Percentiles rank a stretch among this genome's conserved stretches.
These are phyloP conservation scores for Boehmeria nivea DNA, from an alignment of 306 rosid species.

Conservation along the genomic window DNA sequence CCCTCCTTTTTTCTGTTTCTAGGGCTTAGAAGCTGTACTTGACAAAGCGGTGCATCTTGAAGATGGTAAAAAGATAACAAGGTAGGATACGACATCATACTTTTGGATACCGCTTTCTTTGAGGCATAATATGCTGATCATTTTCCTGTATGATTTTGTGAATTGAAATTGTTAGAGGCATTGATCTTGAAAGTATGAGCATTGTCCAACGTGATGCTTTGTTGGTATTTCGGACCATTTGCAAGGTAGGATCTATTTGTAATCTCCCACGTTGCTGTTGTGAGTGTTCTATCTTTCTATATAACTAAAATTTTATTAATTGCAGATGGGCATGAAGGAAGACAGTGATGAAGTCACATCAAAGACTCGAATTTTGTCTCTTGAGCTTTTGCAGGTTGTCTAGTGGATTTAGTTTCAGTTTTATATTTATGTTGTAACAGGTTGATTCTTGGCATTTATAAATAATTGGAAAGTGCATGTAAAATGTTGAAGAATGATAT, in stretches of 20 bases:
- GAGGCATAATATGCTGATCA: constrained; percentile 8
- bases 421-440: constrained; percentile 15
- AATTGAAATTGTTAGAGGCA: constrained; percentile 53
- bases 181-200: constrained; percentile 94
- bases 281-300: constrained; percentile 17
- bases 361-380: constrained; percentile 91
- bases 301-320: constrained; percentile 22
- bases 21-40: constrained; percentile 98
- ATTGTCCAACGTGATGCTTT: constrained; percentile 84
- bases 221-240: constrained; percentile 91
- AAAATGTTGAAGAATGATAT: not conserved
- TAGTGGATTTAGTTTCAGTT: constrained; percentile 5
- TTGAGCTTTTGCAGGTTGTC: constrained; percentile 95
- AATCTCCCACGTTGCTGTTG: constrained; percentile 18
- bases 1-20: constrained; percentile 24
- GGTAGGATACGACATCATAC: constrained; percentile 46
- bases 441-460: constrained; percentile 1
- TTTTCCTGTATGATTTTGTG: constrained; percentile 5
- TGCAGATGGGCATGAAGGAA: constrained; percentile 99
- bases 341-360: constrained; percentile 88
- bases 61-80: constrained; percentile 91
- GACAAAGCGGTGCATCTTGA: constrained; percentile 95
- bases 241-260: constrained; percentile 74
- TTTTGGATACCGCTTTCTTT: constrained; percentile 17
- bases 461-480: not conserved